phyloP scores from a whole-genome alignment of 2,329 filamentous ascomycete genomes.

The Graphilbum ipis-grandicollis region DNA sequence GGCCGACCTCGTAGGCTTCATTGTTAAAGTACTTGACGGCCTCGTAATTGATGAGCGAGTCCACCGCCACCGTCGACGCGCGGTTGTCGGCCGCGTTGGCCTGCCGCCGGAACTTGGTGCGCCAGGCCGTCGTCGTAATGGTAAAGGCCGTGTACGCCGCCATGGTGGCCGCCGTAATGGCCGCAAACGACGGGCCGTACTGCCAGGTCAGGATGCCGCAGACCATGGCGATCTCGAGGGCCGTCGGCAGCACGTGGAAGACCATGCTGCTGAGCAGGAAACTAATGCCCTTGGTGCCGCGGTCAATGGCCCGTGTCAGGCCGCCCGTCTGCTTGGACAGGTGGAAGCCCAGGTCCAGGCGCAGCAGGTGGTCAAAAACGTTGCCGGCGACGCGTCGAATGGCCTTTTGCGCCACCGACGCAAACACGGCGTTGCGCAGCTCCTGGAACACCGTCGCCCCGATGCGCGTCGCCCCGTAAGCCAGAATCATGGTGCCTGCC shows the following conservation, averaged over 20 bases:
- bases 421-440: constrained; percentile 88
- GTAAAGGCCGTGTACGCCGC: constrained; percentile 90
- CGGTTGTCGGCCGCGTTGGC: constrained; percentile 94
- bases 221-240: constrained; percentile 84
- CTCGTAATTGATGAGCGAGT: constrained; percentile 97
- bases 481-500: constrained; percentile 82
- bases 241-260: constrained; percentile 88
- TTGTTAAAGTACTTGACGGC: constrained; percentile 99
- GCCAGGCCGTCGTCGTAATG: constrained; percentile 89
- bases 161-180: constrained; percentile 84
- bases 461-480: constrained; percentile 78
- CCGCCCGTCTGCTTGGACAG: constrained; percentile 88
- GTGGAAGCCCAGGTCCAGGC: constrained; percentile 85
- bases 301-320: constrained; percentile 81
- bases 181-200: constrained; percentile 81
- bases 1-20: constrained; percentile 78
- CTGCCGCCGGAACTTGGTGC: constrained; percentile 88
- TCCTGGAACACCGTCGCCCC: constrained; percentile 85
- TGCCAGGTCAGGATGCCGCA: constrained; percentile 95
- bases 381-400: constrained; percentile 82
- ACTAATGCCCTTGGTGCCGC: constrained; percentile 96
- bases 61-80: constrained; percentile 85
- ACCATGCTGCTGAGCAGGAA: constrained; percentile 97
- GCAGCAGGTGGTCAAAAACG: constrained; percentile 80
- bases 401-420: constrained; percentile 90